Conservation (phyloP, 768 basidiomycete species). For the Termitomyces bulborhizus region DNA sequence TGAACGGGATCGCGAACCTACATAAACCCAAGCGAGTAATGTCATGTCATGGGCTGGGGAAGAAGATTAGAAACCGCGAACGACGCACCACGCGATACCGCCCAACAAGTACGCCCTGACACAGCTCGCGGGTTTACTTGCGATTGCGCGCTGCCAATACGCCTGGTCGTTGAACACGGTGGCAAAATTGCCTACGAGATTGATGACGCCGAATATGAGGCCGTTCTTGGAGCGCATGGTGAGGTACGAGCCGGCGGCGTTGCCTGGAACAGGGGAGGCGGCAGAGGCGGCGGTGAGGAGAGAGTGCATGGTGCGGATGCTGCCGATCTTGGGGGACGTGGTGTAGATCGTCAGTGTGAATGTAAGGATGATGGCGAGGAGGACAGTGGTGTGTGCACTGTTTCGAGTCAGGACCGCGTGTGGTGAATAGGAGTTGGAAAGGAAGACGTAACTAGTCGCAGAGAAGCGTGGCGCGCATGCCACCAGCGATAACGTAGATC, state of each 20-base stretch:
- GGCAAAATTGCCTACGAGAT: slow-evolving; percentile 79
- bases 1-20: slow-evolving; percentile 83
- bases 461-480: slow-evolving; percentile 80
- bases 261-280: slow-evolving; percentile 62
- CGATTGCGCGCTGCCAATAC: slow-evolving; percentile 93
- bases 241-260: slow-evolving; percentile 80
- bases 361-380: slow-evolving; percentile 79
- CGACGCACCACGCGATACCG: slow-evolving; percentile 73
- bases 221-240: slow-evolving; percentile 74
- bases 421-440: too few species aligned
- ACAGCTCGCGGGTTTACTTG: slow-evolving; percentile 73
- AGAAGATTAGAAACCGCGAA: not conserved
- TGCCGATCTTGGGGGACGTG: slow-evolving; percentile 75
- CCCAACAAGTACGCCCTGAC: slow-evolving; percentile 91
- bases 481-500: slow-evolving; percentile 86
- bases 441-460: slow-evolving; percentile 67
- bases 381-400: slow-evolving; percentile 82
- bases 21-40: too few species aligned
- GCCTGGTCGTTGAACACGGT: slow-evolving; percentile 59
- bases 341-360: slow-evolving; percentile 79
- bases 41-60: not conserved
- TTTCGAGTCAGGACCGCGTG: not conserved
- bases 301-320: slow-evolving; percentile 69
- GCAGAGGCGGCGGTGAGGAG: slow-evolving; percentile 56
- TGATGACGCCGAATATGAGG: slow-evolving; percentile 84